Conservation (phyloP, 148 eudicot genomes). For the Limonium bicolor region DNA sequence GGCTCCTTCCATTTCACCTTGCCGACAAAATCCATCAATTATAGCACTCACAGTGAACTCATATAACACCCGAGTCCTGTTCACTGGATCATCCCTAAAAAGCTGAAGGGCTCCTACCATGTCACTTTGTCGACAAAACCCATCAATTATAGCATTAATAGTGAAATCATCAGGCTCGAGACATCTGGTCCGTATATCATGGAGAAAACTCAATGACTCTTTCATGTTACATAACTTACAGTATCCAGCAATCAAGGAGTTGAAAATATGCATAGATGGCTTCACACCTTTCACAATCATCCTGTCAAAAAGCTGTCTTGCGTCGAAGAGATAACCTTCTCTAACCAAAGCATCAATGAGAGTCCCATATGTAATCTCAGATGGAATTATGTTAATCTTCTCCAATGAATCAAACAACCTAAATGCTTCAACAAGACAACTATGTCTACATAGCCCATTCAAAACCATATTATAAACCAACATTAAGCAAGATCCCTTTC, state of each 20-base stretch:
- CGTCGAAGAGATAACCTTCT: constrained; percentile 68
- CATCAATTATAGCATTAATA: too few species aligned
- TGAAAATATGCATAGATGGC: constrained; percentile 52
- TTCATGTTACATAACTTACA: constrained; percentile 43
- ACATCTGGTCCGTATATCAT: constrained; percentile 33
- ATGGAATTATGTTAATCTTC: constrained; percentile 32
- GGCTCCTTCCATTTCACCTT: constrained; percentile 80
- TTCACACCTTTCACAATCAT: constrained; percentile 40
- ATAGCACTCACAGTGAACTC: constrained; percentile 65
- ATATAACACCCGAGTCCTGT: too few species aligned
- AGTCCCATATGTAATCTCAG: constrained; percentile 72
- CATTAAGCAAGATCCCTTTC: constrained; percentile 35
- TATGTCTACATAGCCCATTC: constrained; percentile 67
- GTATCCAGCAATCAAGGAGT: constrained; percentile 61
- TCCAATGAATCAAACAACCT: constrained; percentile 81
- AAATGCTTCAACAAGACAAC: constrained; percentile 83
- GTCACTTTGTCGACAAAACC: too few species aligned
- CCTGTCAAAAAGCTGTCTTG: constrained; percentile 50
- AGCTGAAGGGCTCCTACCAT: too few species aligned
- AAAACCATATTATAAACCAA: constrained; percentile 68
- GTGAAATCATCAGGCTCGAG: constrained; percentile 57
- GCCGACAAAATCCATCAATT: constrained; percentile 43
- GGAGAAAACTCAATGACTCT: constrained; percentile 48
- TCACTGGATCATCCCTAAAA: too few species aligned
- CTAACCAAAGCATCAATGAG: constrained; percentile 51